A percentile compares a stretch with the other conserved stretches of the same genome.
Evolutionary conservation across 768 basidiomycete genomes (phyloP).

Genomic region (Podaxis sp.): DNA sequence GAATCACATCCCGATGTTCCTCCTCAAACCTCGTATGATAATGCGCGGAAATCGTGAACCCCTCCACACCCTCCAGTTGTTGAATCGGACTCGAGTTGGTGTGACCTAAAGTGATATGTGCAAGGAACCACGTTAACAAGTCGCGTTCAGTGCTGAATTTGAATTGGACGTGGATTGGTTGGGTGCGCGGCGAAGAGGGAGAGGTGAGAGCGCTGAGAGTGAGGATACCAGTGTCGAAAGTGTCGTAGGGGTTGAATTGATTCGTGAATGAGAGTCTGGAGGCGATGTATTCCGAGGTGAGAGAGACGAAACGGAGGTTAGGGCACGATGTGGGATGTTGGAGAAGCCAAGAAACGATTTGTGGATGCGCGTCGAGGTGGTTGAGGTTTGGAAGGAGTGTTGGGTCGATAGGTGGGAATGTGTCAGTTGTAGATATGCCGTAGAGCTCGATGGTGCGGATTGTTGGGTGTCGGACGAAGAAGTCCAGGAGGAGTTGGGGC

Average conservation of each 20-base stretch:
- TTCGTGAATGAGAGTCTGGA: neutral
- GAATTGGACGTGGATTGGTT: neutral
- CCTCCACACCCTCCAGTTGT: neutral
- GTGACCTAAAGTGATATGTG: neutral
- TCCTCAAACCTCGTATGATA: neutral
- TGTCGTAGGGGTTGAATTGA: neutral
- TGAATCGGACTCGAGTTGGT: neutral
- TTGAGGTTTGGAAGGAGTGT: neutral
- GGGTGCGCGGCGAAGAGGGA: neutral
- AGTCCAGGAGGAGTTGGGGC: neutral
- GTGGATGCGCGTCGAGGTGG: neutral
- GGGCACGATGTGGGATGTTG: neutral
- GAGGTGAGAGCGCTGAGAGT: neutral
- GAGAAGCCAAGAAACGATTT: slow-evolving; percentile 4
- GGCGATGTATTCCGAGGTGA: neutral
- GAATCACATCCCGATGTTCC: neutral
- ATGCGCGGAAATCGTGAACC: neutral
- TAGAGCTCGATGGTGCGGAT: neutral
- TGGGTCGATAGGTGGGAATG: neutral
- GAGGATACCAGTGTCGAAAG: neutral
- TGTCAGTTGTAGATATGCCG: neutral
- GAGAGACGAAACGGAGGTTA: neutral
- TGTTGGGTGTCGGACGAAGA: slow-evolving; percentile 2
- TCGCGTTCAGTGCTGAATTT: slow-evolving; percentile 3
- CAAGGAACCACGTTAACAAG: neutral